phyloP scores from a whole-genome alignment of 1,139 yeast species.

The Nakaseomyces glabratus region DNA sequence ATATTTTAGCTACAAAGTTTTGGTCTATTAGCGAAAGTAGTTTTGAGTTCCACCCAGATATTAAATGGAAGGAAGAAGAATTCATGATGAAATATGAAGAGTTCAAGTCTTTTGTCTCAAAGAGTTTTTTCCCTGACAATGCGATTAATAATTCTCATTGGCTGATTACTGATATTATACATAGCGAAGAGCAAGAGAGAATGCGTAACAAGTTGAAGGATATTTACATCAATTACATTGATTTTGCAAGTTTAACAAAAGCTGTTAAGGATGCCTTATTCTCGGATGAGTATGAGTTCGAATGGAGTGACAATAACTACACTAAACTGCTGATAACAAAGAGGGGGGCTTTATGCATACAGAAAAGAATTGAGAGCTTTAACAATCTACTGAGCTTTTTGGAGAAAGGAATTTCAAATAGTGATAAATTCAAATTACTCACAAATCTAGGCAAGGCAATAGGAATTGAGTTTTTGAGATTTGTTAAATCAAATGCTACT shows the following conservation, averaged over 20 bases:
- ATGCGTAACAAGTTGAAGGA: slow-evolving; percentile 14
- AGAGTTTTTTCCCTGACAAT: slow-evolving; percentile 16
- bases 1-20: slow-evolving; percentile 16
- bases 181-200: slow-evolving; percentile 19
- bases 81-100: slow-evolving; percentile 16
- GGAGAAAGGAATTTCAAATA: slow-evolving; percentile 6
- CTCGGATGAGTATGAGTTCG: slow-evolving; percentile 9
- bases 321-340: not conserved
- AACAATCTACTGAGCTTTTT: slow-evolving; percentile 16
- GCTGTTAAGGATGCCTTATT: slow-evolving; percentile 15
- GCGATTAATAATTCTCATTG: slow-evolving; percentile 19
- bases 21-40: slow-evolving; percentile 16
- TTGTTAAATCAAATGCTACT: slow-evolving; percentile 20
- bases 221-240: slow-evolving; percentile 14
- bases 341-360: not conserved
- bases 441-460: slow-evolving; percentile 17
- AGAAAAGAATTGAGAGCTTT: slow-evolving; percentile 13
- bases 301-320: slow-evolving; percentile 8
- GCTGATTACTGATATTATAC: slow-evolving; percentile 21
- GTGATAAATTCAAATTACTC: slow-evolving; percentile 10
- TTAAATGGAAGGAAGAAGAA: slow-evolving; percentile 12
- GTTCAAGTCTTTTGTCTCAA: slow-evolving; percentile 14
- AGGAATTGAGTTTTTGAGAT: slow-evolving; percentile 20
- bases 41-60: slow-evolving; percentile 13
- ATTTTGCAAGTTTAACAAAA: slow-evolving; percentile 10